phyloP scores from a whole-genome alignment of 75 land plant species.

The Cunninghamia lanceolata region DNA sequence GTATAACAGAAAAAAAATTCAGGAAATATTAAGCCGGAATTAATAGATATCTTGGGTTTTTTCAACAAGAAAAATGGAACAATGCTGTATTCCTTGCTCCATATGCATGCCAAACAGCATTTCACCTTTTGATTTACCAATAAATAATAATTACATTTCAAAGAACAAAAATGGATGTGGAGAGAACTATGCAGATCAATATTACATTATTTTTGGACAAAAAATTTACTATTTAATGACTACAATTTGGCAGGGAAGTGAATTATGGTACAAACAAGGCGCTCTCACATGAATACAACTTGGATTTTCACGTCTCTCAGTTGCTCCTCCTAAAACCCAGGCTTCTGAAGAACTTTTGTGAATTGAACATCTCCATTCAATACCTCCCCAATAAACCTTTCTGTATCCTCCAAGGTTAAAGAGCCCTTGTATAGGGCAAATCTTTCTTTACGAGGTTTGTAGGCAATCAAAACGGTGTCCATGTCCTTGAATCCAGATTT shows the following conservation, averaged over 20 bases:
- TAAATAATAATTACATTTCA: background rate
- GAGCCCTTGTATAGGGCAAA: conserved; percentile 50
- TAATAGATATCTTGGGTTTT: too few relatives aligned
- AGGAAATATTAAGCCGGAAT: too few relatives aligned
- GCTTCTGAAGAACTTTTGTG: conserved; percentile 44
- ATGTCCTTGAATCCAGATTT: conserved; percentile 42
- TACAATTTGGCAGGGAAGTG: background rate
- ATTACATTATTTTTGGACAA: background rate
- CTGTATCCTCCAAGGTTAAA: conserved; percentile 49
- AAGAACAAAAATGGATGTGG: background rate
- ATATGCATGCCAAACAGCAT: background rate
- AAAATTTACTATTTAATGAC: background rate
- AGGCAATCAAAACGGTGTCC: conserved; percentile 67
- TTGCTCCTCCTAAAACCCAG: conserved; percentile 12
- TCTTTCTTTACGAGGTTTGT: conserved; percentile 80
- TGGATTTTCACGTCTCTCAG: background rate
- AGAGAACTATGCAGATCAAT: background rate
- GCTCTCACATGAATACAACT: background rate
- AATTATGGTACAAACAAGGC: background rate
- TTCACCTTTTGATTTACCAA: background rate
- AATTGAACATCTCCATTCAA: conserved; percentile 80
- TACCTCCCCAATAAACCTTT: conserved; percentile 59
- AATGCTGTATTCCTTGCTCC: background rate
- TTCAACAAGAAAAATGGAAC: too few relatives aligned
- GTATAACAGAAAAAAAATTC: too few relatives aligned